Evolutionary conservation across 192 early-diverging fungal species (phyloP).

Genomic region (Coemansia sp.): DNA sequence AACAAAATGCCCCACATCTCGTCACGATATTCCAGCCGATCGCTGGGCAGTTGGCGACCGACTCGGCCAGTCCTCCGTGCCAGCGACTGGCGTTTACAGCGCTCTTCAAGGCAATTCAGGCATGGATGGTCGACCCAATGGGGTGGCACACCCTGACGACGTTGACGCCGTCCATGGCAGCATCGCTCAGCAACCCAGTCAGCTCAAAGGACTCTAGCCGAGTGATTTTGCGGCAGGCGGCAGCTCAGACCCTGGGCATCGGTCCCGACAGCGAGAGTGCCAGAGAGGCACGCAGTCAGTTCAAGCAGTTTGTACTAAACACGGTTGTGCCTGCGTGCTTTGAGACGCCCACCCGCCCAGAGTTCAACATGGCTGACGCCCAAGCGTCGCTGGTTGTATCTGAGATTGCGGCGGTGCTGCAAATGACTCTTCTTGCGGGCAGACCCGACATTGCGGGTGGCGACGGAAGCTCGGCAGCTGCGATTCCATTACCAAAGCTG

Average conservation of each 20-base stretch:
- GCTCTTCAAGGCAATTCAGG: slow-evolving; percentile 43
- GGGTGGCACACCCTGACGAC: slow-evolving; percentile 51
- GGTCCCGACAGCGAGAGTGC: slow-evolving; percentile 23
- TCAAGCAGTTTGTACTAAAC: slow-evolving; percentile 76
- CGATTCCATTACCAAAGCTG: slow-evolving; percentile 34
- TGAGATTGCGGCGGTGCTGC: slow-evolving; percentile 55
- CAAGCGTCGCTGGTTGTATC: slow-evolving; percentile 69
- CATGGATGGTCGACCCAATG: slow-evolving; percentile 51
- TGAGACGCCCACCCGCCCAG: slow-evolving; percentile 73
- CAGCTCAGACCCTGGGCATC: slow-evolving; percentile 27
- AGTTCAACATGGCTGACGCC: slow-evolving; percentile 77
- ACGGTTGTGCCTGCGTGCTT: slow-evolving; percentile 77
- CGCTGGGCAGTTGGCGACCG: slow-evolving; percentile 32
- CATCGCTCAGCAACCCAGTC: slow-evolving; percentile 26
- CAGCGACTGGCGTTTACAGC: slow-evolving; percentile 52
- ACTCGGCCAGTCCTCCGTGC: slow-evolving; percentile 29
- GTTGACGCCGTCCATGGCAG: slow-evolving; percentile 37
- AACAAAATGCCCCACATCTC: slow-evolving; percentile 60
- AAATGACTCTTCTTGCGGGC: slow-evolving; percentile 52
- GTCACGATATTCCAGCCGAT: slow-evolving; percentile 42
- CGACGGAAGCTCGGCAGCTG: slow-evolving; percentile 23
- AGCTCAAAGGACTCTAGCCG: slow-evolving; percentile 12
- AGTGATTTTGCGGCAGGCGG: slow-evolving; percentile 27
- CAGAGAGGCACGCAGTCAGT: slow-evolving; percentile 49
- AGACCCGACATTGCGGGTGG: slow-evolving; percentile 33